Base-by-base conservation (phyloP, 164 flowering plant species). In the Platanus orientalis region DNA sequence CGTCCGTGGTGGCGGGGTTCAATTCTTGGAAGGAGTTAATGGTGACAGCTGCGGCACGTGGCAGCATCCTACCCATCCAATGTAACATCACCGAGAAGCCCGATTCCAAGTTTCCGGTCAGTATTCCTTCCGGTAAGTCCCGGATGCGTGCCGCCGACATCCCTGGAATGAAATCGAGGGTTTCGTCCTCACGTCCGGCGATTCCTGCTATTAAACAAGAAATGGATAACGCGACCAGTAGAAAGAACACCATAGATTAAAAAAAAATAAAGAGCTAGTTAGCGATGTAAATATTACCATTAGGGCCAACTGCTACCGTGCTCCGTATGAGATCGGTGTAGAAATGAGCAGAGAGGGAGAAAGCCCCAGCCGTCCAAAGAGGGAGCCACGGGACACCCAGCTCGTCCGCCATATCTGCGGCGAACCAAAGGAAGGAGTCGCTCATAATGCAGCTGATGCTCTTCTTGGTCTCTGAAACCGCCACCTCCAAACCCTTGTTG, bases 11-110 rank as follows among this genome's bases (percentile, higher is more conserved):
- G n/a, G 40, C n/a, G 12, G 73, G 54, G 45, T 85, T 83, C 9
- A 85, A 30, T 32, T 77, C 87, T 29, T 79, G 80, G 27, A 78
- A 83, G 44, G 80, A 75, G 63, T 82, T 87, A 1, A 80, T 7
- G 56, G 69, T 36, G 0, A 83, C 63, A 4, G 81, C 85, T 0
- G 68, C 36, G 0, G 84, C 84, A 14, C 69, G 65, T 0, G 76
- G 77, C 29, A 83, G 20, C 48, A 24, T 32, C 57, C 14, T 56
- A 10, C 78, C 84, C 82, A 80, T 77, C 24, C 61, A 56, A 23
- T 65, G 79, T 0, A 83, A 64, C 77, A 79, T 71, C 13, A 34
- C 16, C 0, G 81, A 54, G 55, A 87, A 76, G 4, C 34, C 12
- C 1, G 83, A 74, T 4, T 78, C 76, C 9, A 72, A 5, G 25